phyloP scores from a whole-genome alignment of 1,284 basidiomycete genomes.

The Laetiporus sulphureus region DNA sequence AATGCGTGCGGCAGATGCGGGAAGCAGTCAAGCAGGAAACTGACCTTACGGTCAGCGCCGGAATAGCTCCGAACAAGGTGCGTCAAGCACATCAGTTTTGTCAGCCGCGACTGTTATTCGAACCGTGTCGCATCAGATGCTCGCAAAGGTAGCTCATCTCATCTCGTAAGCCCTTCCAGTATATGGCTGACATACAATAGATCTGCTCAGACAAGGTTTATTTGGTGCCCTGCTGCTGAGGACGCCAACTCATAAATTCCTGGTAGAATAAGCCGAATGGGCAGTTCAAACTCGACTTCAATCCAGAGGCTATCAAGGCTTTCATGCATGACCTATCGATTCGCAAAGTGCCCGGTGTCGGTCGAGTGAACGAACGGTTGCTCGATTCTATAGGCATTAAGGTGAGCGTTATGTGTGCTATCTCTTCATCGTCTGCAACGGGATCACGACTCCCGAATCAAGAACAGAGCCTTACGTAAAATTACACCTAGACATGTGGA shows the following conservation, averaged over 20 bases:
- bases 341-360: conserved; percentile 83
- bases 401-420: conserved; percentile 31
- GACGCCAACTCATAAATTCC: not conserved
- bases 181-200: conserved; percentile 32
- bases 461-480: too few relatives aligned
- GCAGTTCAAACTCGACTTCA: conserved; percentile 73
- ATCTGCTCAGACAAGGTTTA: conserved; percentile 86
- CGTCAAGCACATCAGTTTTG: not conserved
- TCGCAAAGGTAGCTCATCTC: conserved; percentile 21
- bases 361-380: conserved; percentile 81
- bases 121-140: too few relatives aligned
- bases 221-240: not conserved
- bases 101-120: not conserved
- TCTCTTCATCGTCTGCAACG: too few relatives aligned
- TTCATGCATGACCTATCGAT: conserved; percentile 78
- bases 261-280: conserved; percentile 89
- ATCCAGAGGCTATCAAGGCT: conserved; percentile 52
- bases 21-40: conserved; percentile 68
- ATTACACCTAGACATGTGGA: conserved; percentile 78
- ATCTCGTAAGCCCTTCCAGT: not conserved
- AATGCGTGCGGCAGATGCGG: conserved; percentile 77
- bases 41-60: conserved; percentile 87
- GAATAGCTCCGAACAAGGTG: conserved; percentile 85
- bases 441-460: too few relatives aligned
- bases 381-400: conserved; percentile 83